These are phyloP conservation scores for Mentha longifolia DNA, from an alignment of 257 asterid genomes.

Conservation along the genomic window DNA sequence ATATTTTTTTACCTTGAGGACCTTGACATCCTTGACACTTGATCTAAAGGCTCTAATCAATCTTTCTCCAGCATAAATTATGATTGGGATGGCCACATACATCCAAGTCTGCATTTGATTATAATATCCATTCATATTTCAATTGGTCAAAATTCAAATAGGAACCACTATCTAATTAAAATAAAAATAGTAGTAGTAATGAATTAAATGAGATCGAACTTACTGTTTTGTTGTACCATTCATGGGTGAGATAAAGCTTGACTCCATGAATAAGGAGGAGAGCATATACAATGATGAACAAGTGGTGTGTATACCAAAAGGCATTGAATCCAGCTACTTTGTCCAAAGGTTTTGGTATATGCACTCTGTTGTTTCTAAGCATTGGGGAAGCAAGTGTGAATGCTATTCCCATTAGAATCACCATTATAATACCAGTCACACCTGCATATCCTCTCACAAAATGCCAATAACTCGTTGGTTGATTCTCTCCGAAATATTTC, in stretches of 20 bases:
- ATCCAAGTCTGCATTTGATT: constrained; percentile 73
- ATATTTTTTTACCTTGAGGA: constrained; percentile 53
- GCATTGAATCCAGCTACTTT: constrained; percentile 88
- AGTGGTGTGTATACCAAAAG: constrained; percentile 90
- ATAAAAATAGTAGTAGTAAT: too few relatives aligned
- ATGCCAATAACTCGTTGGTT: constrained; percentile 68
- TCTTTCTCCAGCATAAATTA: constrained; percentile 71
- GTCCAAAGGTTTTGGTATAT: constrained; percentile 61
- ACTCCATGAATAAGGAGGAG: constrained; percentile 74
- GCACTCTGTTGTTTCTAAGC: constrained; percentile 62
- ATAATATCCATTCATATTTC: too few relatives aligned
- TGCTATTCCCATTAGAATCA: constrained; percentile 77
- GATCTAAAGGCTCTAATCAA: constrained; percentile 73
- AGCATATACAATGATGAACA: constrained; percentile 68
- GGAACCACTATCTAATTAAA: too few relatives aligned
- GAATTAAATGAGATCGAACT: neutral
- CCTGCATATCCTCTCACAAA: constrained; percentile 74
- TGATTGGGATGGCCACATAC: constrained; percentile 68
- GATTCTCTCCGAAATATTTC: constrained; percentile 56
- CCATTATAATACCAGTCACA: constrained; percentile 79
- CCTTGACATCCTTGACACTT: constrained; percentile 66
- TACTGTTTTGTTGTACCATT: constrained; percentile 62
- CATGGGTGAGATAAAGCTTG: constrained; percentile 69
- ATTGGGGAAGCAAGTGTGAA: constrained; percentile 83
- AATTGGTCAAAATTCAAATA: too few relatives aligned